Evolutionary conservation across 306 rosid genomes (phyloP).

Genomic region (Sicyos baderoa): DNA sequence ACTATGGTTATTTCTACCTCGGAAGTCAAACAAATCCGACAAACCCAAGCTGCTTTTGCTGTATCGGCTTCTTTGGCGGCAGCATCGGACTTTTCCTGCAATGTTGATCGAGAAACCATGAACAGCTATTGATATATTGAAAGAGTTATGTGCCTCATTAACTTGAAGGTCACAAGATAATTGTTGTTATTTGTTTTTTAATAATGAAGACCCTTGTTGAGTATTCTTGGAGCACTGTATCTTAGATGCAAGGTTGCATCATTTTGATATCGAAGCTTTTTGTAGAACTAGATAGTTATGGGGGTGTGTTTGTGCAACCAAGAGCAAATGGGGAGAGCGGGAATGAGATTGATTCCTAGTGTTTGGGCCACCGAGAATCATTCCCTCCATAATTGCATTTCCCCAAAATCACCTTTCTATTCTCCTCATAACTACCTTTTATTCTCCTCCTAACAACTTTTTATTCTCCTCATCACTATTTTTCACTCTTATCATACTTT

Average conservation of each 20-base stretch:
- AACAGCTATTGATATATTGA: neutral
- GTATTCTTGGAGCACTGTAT: neutral
- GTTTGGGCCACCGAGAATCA: no score
- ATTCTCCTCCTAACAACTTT: no score
- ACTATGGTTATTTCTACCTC: constrained; percentile 75
- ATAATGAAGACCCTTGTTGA: neutral
- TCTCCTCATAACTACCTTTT: no score
- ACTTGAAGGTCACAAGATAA: neutral
- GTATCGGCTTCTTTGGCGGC: constrained; percentile 86
- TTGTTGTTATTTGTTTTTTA: no score
- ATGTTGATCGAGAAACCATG: constrained; percentile 14
- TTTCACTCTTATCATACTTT: no score
- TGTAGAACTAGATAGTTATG: neutral
- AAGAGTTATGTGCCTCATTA: neutral
- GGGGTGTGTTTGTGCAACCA: no score
- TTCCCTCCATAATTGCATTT: no score
- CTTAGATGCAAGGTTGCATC: neutral
- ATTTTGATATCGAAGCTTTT: neutral
- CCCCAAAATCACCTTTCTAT: no score
- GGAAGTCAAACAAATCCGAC: constrained; percentile 76
- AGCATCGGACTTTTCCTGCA: constrained; percentile 67
- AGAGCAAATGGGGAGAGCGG: no score
- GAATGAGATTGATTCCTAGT: no score
- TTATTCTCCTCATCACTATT: no score
- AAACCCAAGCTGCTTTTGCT: constrained; percentile 88